Conservation (phyloP, 2,329 filamentous ascomycete genomes). For the Scedosporium aurantiacum region DNA sequence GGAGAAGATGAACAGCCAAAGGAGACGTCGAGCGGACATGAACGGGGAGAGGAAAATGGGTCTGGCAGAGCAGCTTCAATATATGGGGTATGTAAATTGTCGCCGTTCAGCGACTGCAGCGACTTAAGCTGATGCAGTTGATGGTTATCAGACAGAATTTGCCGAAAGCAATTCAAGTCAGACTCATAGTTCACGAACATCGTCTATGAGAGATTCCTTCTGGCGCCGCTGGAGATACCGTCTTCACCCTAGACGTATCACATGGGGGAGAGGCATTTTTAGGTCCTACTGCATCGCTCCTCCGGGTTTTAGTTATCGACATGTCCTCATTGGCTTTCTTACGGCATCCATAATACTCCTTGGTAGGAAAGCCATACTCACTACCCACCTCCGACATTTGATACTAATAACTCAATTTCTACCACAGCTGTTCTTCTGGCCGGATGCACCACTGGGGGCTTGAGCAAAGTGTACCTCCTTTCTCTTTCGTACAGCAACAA, state of each 20-base stretch:
- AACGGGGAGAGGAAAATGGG: background rate
- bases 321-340: background rate
- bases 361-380: background rate
- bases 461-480: constrained; percentile 2
- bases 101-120: background rate
- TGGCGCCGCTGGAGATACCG: background rate
- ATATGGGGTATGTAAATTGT: background rate
- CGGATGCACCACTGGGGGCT: constrained; percentile 2
- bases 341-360: background rate
- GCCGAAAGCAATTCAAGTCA: background rate
- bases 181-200: background rate
- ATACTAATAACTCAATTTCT: background rate
- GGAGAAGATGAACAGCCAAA: background rate
- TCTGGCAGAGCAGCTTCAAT: background rate
- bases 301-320: background rate
- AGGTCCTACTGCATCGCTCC: background rate
- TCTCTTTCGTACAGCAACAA: constrained; percentile 1
- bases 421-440: constrained; percentile 4
- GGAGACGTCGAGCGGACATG: background rate
- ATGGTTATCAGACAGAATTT: background rate
- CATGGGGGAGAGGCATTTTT: background rate
- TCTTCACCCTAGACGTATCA: background rate
- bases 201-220: background rate
- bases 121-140: background rate
- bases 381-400: background rate